Base-by-base conservation (phyloP, 495 filamentous ascomycete species). In the Neurospora sp. region DNA sequence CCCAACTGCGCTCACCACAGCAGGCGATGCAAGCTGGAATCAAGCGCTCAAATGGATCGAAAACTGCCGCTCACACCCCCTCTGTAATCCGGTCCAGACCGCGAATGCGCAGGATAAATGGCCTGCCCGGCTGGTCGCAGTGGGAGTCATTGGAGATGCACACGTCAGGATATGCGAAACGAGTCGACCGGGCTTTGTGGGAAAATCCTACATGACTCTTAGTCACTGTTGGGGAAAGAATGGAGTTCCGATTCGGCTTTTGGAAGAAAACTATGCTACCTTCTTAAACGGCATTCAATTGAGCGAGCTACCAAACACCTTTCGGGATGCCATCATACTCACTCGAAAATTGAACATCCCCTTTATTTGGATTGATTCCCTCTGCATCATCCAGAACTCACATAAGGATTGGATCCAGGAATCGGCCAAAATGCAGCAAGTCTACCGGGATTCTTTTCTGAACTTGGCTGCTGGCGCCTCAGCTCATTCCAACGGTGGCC, bases 331-430 rank as follows among this genome's bases (percentile, higher is more conserved):
- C 8, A 73, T 79, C 31, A 12, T 16, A 6, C 10, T 45, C 1
- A 79, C 77, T n/a, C 75, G 77, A 16, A 53, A 61, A n/a, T 45
- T 80, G 12, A 69, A 47, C 1, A 40, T 80, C 0, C 70, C 45
- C 18, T 81, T 75, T 42, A 68, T 83, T 4, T 83, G 81, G 82
- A 78, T 84, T n/a, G 82, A 35, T 35, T 35, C 31, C 31, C 31
- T 35, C 31, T 35, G 31, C 3, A 35, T 35, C 3, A 35, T 35
- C 22, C 83, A 85, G 69, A 1, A 61, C 22, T 61, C 53, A 35
- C 12, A 61, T 18, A 31, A 75, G 3, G 78, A 80, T 69, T 79
- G 77, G 77, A 45, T 20, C 1, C 45, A 1, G 37, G 75, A 77
- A 41, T 68, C 72, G 1, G 44, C 37, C 8, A 37, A 59, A 16